phyloP scores from a whole-genome alignment of 2,329 filamentous ascomycete species.

The Cryphonectria carpinicola region DNA sequence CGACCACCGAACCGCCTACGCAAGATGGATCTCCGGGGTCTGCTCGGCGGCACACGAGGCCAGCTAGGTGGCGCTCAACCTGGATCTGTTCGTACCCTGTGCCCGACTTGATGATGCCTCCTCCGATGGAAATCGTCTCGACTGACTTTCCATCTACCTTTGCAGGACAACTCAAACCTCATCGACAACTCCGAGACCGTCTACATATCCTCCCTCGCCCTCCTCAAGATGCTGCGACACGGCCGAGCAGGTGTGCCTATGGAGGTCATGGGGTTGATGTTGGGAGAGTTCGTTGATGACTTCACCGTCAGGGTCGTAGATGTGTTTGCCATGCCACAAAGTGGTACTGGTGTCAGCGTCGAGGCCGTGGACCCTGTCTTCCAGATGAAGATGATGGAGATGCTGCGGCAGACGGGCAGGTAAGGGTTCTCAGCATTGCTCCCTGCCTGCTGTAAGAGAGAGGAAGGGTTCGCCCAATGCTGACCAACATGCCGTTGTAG shows the following conservation, averaged over 20 bases:
- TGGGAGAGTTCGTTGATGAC: conserved; percentile 98
- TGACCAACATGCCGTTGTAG: conserved; percentile 48
- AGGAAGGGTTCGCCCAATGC: background rate
- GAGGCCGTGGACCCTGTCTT: conserved; percentile 98
- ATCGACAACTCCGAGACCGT: conserved; percentile 99
- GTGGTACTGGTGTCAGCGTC: conserved; percentile 95
- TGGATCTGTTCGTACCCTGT: conserved; percentile 58
- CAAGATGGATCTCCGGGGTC: conserved; percentile 87
- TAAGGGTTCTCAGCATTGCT: conserved; percentile 47
- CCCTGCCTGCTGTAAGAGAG: background rate
- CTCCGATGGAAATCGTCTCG: background rate
- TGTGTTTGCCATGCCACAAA: conserved; percentile 99
- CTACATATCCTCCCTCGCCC: conserved; percentile 95
- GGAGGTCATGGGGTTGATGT: conserved; percentile 99
- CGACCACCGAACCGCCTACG: conserved; percentile 24
- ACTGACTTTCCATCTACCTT: conserved; percentile 28
- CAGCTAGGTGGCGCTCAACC: conserved; percentile 66
- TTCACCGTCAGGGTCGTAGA: conserved; percentile 98
- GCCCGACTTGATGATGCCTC: background rate
- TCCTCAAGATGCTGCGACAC: conserved; percentile 98
- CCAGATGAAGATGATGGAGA: conserved; percentile 99
- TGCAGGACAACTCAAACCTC: conserved; percentile 82
- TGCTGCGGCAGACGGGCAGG: conserved; percentile 96
- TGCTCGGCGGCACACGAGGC: conserved; percentile 74
- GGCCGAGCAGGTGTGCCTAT: conserved; percentile 97